Evolutionary conservation across 345 rosid genomes (phyloP).

Genomic region (Gossypium raimondii): DNA sequence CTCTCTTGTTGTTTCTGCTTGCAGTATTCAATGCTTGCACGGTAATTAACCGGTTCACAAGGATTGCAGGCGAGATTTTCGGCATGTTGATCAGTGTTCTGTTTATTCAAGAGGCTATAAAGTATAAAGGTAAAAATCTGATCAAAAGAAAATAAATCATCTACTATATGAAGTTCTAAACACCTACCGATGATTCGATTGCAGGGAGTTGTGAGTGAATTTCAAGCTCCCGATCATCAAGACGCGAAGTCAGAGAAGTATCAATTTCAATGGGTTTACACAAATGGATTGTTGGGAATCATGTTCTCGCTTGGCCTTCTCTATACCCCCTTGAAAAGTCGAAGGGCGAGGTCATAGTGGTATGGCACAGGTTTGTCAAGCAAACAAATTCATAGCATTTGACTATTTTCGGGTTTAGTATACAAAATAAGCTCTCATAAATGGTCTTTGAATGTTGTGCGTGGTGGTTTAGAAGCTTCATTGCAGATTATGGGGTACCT

Average conservation of each 20-base stretch:
- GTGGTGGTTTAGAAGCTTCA: conserved; percentile 61
- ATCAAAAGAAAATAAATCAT: background rate
- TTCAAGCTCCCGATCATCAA: conserved; percentile 38
- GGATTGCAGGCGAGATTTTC: conserved; percentile 78
- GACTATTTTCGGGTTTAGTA: background rate
- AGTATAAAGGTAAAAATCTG: conserved; percentile 39
- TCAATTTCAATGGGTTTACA: conserved; percentile 63
- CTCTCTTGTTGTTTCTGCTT: conserved; percentile 60
- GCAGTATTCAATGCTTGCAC: conserved; percentile 55
- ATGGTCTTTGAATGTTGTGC: conserved; percentile 9
- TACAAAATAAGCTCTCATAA: background rate
- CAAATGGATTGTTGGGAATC: conserved; percentile 63
- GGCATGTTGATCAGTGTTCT: conserved; percentile 77
- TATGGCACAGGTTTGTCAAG: conserved; percentile 9
- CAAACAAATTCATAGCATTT: background rate
- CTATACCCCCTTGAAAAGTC: conserved; percentile 58
- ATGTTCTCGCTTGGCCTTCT: conserved; percentile 65
- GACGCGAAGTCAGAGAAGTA: conserved; percentile 40
- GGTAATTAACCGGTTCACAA: conserved; percentile 67
- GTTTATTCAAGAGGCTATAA: conserved; percentile 63
- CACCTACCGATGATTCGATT: conserved; percentile 9
- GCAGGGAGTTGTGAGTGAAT: conserved; percentile 69
- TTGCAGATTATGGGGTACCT: conserved; percentile 86
- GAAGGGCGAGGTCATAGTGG: conserved; percentile 69
- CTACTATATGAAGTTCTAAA: background rate